Conservation (phyloP, 768 basidiomycete genomes). For the Butyriboletus loyo region DNA sequence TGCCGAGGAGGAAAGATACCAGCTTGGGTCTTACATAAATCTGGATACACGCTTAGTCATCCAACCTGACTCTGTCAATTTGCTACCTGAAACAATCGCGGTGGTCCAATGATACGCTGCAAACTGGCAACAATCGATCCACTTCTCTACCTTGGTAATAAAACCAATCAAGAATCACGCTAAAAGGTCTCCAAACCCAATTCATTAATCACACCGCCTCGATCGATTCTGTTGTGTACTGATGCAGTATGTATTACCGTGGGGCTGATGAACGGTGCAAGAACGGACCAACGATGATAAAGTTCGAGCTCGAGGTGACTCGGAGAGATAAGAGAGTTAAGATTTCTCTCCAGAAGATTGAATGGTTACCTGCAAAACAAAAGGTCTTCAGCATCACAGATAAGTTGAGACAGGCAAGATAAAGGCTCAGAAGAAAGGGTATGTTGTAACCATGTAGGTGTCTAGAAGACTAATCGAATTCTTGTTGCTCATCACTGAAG, state of each 20-base stretch:
- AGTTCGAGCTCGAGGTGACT: neutral
- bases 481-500: slow-evolving; percentile 53
- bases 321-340: neutral
- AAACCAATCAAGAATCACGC: neutral
- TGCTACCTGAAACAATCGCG: neutral
- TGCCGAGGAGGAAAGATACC: neutral
- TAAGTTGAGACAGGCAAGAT: neutral
- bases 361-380: slow-evolving; percentile 4
- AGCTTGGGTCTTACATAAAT: too few species aligned
- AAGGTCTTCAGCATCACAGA: slow-evolving; percentile 9
- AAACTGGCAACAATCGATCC: neutral
- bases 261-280: neutral
- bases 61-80: too few species aligned
- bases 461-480: slow-evolving; percentile 97
- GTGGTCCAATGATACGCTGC: neutral
- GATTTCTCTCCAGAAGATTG: neutral
- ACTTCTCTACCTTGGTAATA: neutral
- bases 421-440: slow-evolving; percentile 21
- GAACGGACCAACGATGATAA: neutral
- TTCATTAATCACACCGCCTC: slow-evolving; percentile 11
- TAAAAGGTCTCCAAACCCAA: slow-evolving; percentile 1
- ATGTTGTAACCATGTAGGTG: slow-evolving; percentile 64
- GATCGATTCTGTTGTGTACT: neutral
- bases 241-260: slow-evolving; percentile 5
- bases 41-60: too few species aligned